Percentiles rank a stretch among this genome's conserved stretches.
Conservation (phyloP, 2,329 filamentous ascomycete species). For the Curvularia sp. region DNA sequence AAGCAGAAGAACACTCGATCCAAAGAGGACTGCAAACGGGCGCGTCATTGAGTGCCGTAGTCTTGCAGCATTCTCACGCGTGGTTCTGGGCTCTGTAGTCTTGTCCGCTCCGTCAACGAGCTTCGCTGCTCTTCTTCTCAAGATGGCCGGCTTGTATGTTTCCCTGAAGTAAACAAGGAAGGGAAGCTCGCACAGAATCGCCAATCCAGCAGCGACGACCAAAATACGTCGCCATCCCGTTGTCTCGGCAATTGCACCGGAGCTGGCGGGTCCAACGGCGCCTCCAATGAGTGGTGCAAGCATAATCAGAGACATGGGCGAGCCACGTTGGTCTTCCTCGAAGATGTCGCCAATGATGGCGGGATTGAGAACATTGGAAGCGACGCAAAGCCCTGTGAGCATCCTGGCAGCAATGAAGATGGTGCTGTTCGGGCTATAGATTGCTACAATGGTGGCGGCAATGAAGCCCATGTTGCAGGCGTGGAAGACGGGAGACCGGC, state of each 20-base stretch:
- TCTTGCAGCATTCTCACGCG: slow-evolving; percentile 32
- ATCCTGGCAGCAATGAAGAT: slow-evolving; percentile 55
- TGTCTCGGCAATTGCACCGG: slow-evolving; percentile 62
- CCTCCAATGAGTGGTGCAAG: slow-evolving; percentile 66
- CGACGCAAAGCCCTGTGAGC: slow-evolving; percentile 55
- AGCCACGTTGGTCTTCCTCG: slow-evolving; percentile 63
- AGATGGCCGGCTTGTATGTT: slow-evolving; percentile 67
- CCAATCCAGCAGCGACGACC: slow-evolving; percentile 59
- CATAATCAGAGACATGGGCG: slow-evolving; percentile 65
- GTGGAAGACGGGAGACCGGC: slow-evolving; percentile 45
- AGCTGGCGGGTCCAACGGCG: slow-evolving; percentile 64
- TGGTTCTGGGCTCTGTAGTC: slow-evolving; percentile 17
- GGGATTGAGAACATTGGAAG: slow-evolving; percentile 65
- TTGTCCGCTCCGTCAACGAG: slow-evolving; percentile 23
- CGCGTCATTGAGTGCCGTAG: slow-evolving; percentile 52
- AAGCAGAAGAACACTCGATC: slow-evolving; percentile 63
- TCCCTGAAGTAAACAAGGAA: slow-evolving; percentile 64
- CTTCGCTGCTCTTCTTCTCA: slow-evolving; percentile 45
- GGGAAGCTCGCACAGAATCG: slow-evolving; percentile 58
- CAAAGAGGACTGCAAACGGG: slow-evolving; percentile 53
- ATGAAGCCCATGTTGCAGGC: slow-evolving; percentile 56
- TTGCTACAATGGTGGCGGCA: slow-evolving; percentile 51
- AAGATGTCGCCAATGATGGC: slow-evolving; percentile 71
- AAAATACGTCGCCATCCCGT: slow-evolving; percentile 64
- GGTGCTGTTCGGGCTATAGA: slow-evolving; percentile 47